These are phyloP conservation scores for Luzula sylvatica DNA, from an alignment of 176 grass and related monocot species.

Conservation along the genomic window DNA sequence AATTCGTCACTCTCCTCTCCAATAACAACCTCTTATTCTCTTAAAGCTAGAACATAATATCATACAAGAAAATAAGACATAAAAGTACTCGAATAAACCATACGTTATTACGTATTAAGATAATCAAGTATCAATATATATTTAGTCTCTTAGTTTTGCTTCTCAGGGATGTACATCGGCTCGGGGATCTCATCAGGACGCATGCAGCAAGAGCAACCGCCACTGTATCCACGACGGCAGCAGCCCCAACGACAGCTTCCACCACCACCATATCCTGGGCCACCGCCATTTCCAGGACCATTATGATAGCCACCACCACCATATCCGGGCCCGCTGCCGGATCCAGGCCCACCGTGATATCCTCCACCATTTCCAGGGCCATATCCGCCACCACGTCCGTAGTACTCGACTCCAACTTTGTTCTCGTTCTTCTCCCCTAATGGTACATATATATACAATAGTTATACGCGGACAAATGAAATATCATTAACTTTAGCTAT, in stretches of 20 bases:
- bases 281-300: not conserved
- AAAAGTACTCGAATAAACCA: too few relatives aligned
- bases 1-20: too few relatives aligned
- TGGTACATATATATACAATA: not conserved
- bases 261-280: not conserved
- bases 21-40: too few relatives aligned
- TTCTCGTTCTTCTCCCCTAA: conserved; percentile 5
- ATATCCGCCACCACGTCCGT: conserved; percentile 15
- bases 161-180: conserved; percentile 19
- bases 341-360: not conserved
- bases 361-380: not conserved
- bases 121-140: too few relatives aligned
- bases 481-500: not conserved
- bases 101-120: too few relatives aligned
- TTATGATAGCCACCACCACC: conserved; percentile 1
- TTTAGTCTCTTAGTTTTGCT: conserved; percentile 23
- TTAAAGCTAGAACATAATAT: too few relatives aligned
- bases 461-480: not conserved
- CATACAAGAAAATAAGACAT: too few relatives aligned
- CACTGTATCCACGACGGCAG: conserved; percentile 25
- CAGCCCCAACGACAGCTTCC: conserved; percentile 22
- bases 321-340: not conserved
- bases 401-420: conserved; percentile 9
- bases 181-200: conserved; percentile 18
- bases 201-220: conserved; percentile 37